These are phyloP conservation scores for Ophiostoma sp. DNA, from an alignment of 2,329 filamentous ascomycete genomes.

Conservation along the genomic window DNA sequence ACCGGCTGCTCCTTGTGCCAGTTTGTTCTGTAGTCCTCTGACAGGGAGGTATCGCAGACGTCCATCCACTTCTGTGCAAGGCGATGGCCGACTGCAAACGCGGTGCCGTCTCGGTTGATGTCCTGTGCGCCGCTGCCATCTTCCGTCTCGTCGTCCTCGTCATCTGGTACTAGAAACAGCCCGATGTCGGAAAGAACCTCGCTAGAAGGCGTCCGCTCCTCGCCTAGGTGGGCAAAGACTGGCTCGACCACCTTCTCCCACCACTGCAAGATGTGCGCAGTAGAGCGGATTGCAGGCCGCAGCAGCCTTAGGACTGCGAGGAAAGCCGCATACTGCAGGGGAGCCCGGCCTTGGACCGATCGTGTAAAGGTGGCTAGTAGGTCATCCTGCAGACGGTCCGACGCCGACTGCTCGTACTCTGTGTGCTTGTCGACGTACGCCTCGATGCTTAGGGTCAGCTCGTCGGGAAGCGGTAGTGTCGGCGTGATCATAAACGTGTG, in stretches of 20 bases:
- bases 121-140: constrained; percentile 30
- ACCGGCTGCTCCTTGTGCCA: constrained; percentile 47
- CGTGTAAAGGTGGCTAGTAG: constrained; percentile 61
- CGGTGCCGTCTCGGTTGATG: constrained; percentile 33
- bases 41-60: constrained; percentile 36
- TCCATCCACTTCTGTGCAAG: constrained; percentile 55
- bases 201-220: constrained; percentile 57
- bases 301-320: constrained; percentile 60
- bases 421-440: constrained; percentile 63
- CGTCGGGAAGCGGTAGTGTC: constrained; percentile 58
- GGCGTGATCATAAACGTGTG: constrained; percentile 45
- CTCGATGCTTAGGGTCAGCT: constrained; percentile 56
- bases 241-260: constrained; percentile 60
- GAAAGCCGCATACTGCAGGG: constrained; percentile 58
- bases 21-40: constrained; percentile 35
- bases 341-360: constrained; percentile 51
- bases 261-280: constrained; percentile 63
- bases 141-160: constrained; percentile 44
- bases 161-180: constrained; percentile 58
- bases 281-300: constrained; percentile 57
- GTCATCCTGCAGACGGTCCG: constrained; percentile 70
- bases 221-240: constrained; percentile 48
- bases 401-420: constrained; percentile 59
- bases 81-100: constrained; percentile 50
- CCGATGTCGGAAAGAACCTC: constrained; percentile 62